These are phyloP conservation scores for Graphilbum ipis-grandicollis DNA, from an alignment of 2,329 filamentous ascomycete genomes.

Conservation along the genomic window DNA sequence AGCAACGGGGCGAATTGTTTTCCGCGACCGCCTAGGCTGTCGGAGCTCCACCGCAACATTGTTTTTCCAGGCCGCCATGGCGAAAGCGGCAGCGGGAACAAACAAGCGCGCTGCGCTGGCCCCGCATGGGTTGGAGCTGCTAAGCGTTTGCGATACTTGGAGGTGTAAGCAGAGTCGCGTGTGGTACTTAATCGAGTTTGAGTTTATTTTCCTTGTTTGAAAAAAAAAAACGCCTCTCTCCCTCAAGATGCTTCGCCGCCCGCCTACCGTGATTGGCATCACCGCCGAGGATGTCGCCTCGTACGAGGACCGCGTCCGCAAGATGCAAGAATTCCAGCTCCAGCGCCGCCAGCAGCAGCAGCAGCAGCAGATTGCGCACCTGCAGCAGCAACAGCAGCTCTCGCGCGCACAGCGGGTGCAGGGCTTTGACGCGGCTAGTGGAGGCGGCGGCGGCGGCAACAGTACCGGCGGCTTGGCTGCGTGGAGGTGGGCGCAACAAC, in stretches of 20 bases:
- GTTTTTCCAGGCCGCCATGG: not conserved
- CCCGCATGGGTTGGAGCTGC: too few species aligned
- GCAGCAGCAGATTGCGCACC: slow-evolving; percentile 1
- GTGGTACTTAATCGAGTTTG: too few species aligned
- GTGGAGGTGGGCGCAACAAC: not conserved
- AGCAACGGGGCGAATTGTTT: too few species aligned
- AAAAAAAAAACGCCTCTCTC: too few species aligned
- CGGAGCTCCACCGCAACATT: not conserved
- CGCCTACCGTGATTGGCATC: slow-evolving; percentile 49
- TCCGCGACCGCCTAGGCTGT: too few species aligned
- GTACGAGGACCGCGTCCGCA: slow-evolving; percentile 43
- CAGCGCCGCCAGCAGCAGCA: slow-evolving; percentile 1
- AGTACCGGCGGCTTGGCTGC: not conserved
- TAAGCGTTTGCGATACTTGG: too few species aligned
- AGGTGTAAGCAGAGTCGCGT: too few species aligned
- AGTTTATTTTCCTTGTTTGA: too few species aligned
- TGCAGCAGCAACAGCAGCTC: slow-evolving; percentile 1
- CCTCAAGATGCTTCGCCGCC: slow-evolving; percentile 29
- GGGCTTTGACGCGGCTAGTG: not conserved
- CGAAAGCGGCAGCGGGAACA: too few species aligned
- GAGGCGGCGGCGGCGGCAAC: not conserved
- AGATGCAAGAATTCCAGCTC: slow-evolving; percentile 3
- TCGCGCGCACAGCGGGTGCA: too few species aligned
- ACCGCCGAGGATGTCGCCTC: slow-evolving; percentile 53
- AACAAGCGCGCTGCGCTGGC: too few species aligned